These are phyloP conservation scores for Aspergillus sojae DNA, from an alignment of 2,329 filamentous ascomycete genomes.

Conservation along the genomic window DNA sequence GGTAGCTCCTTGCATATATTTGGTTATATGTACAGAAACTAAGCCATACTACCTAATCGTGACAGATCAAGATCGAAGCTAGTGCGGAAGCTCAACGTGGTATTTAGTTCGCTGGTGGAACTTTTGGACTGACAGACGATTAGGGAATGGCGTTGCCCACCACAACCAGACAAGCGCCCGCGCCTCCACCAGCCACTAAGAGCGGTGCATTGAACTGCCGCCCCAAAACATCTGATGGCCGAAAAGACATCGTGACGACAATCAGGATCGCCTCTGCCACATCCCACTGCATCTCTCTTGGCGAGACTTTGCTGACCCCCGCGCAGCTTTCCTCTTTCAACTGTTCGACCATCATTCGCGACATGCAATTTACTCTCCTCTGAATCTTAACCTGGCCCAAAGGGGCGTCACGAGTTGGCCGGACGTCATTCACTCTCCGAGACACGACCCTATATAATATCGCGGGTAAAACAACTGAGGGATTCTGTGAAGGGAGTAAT, in stretches of 20 bases:
- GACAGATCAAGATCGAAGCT: background rate
- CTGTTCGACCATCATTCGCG: conserved; percentile 11
- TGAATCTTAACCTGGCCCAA: conserved; percentile 22
- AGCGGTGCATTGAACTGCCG: background rate
- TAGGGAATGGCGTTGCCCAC: conserved; percentile 33
- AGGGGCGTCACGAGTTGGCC: conserved; percentile 26
- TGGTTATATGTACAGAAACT: background rate
- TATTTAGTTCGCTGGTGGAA: background rate
- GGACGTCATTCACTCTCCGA: conserved; percentile 25
- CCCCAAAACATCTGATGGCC: conserved; percentile 28
- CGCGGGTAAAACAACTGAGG: background rate
- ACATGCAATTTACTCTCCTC: conserved; percentile 26
- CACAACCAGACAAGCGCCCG: conserved; percentile 31
- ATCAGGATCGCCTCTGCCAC: conserved; percentile 9
- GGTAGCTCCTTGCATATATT: background rate
- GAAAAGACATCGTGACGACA: conserved; percentile 16
- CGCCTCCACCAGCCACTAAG: conserved; percentile 27
- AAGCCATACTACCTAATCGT: background rate
- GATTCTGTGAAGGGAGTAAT: background rate
- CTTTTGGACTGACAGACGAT: background rate
- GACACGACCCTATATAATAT: conserved; percentile 10
- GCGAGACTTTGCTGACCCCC: conserved; percentile 6
- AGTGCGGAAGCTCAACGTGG: background rate
- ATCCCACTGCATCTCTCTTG: conserved; percentile 6
- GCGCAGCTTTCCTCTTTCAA: conserved; percentile 11